phyloP scores from a whole-genome alignment of 2,329 filamentous ascomycete species.

The Colletotrichum destructivum region DNA sequence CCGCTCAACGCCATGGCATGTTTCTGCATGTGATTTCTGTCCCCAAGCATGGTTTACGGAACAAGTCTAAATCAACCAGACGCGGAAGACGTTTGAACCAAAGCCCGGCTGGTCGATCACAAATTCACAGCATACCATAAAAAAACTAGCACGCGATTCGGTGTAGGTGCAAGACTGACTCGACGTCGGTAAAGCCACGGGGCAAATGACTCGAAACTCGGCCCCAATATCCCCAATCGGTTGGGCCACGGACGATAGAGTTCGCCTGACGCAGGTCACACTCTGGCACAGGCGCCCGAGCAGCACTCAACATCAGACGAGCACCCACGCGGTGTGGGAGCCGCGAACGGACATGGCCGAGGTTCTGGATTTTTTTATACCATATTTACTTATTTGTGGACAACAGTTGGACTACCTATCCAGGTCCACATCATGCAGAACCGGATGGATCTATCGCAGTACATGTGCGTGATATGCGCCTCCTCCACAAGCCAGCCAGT shows the following conservation, averaged over 20 bases:
- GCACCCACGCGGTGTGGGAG: not conserved
- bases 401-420: not conserved
- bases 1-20: too few species aligned
- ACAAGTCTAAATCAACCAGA: too few species aligned
- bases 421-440: not conserved
- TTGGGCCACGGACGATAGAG: not conserved
- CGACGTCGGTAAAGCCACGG: too few species aligned
- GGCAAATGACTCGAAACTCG: not conserved
- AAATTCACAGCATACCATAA: too few species aligned
- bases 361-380: not conserved
- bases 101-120: too few species aligned
- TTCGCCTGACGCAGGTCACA: not conserved
- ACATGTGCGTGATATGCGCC: too few species aligned
- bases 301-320: not conserved
- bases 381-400: not conserved
- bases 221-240: not conserved
- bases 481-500: too few species aligned
- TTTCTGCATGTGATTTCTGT: too few species aligned
- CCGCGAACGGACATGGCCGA: not conserved
- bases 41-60: too few species aligned
- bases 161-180: too few species aligned
- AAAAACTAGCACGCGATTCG: too few species aligned
- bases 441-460: not conserved
- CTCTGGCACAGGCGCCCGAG: not conserved
- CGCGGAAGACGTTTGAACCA: too few species aligned